Evolutionary conservation across 306 rosid species (phyloP).

Genomic region (Trifolium pratense): DNA sequence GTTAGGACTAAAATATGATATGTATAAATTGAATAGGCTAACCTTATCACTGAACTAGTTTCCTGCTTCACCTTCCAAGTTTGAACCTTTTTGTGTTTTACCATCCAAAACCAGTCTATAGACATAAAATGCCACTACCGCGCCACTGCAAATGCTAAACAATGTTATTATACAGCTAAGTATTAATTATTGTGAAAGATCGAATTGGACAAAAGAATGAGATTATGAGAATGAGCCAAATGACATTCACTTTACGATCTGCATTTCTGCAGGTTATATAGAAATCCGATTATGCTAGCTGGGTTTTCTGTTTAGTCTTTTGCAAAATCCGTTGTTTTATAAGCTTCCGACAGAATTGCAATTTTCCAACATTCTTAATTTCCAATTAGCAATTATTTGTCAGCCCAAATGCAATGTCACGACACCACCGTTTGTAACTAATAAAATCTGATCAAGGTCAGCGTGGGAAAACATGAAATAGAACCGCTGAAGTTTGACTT

Average conservation of each 20-base stretch:
- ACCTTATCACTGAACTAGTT: slow-evolving; percentile 53
- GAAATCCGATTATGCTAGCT: slow-evolving; percentile 11
- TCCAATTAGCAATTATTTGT: slow-evolving; percentile 23
- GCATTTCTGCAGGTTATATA: slow-evolving; percentile 17
- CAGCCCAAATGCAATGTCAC: slow-evolving; percentile 6
- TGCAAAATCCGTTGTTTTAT: not conserved
- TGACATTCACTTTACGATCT: slow-evolving; percentile 14
- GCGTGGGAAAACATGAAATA: not conserved
- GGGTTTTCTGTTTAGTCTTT: slow-evolving; percentile 5
- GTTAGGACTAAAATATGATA: not conserved
- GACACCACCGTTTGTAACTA: slow-evolving; percentile 9
- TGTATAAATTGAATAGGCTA: slow-evolving; percentile 34
- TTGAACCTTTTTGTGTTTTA: slow-evolving; percentile 50
- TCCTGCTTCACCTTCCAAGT: slow-evolving; percentile 54
- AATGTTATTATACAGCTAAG: slow-evolving; percentile 32
- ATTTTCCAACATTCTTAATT: slow-evolving; percentile 21
- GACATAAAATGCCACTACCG: slow-evolving; percentile 67
- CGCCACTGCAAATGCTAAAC: slow-evolving; percentile 67
- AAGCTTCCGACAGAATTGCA: not conserved
- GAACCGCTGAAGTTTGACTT: slow-evolving; percentile 1
- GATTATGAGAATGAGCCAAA: not conserved
- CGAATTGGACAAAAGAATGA: not conserved
- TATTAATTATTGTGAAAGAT: not conserved
- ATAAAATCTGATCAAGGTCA: not conserved
- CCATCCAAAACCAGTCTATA: slow-evolving; percentile 58